Evolutionary conservation across 139 green algal species (phyloP), one percentile per base, ranked within the genome.

Genomic region (Micractinium sp.): DNA sequence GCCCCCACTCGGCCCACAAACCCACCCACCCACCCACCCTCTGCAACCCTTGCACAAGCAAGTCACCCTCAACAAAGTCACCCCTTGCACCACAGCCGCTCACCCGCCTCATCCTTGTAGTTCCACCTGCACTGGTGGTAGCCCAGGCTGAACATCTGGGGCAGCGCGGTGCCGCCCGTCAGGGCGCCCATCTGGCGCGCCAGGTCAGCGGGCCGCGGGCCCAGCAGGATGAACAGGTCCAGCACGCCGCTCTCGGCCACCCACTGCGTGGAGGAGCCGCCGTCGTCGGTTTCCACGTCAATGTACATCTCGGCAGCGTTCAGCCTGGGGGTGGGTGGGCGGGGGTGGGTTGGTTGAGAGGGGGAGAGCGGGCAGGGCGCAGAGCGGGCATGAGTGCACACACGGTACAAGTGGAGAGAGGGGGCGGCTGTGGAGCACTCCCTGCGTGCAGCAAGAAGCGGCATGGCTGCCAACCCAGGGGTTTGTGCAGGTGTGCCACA

Each of bases 91-190:
- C 22, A 41, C 76, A 22, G 19, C 81, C 4, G 18, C 83, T 61
- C 83, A 87, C 83, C 83, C 39, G 63, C 92, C 90, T 98, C 92
- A 60, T 97, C 95, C 89, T 96, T 97, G 94, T 99, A 99, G 94
- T 99, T 99, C 98, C 98, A 99, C 23, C 98, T 94, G 93, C 97
- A 99, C 94, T 99, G 98, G 93, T 99, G 98, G 93, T 99, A 99
- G 14, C 95, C 98, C 31, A 99, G 90, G 1, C 95, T 87, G 82
- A 99, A 99, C 20, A 98, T 90, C 93, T 98, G 98, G 31, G 98
- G 98, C 96, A 99, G 92, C 18, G 95, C 95, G 20, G 97, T 98
- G 19, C 94, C 96, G 56, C 97, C 98, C 15, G 98, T 98, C 63
- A 99, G 60, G 13, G 20, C 53, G 0, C 95, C 92, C 89, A 98